Conservation (phyloP, 2,329 filamentous ascomycete species). For the Arthroderma uncinatum region DNA sequence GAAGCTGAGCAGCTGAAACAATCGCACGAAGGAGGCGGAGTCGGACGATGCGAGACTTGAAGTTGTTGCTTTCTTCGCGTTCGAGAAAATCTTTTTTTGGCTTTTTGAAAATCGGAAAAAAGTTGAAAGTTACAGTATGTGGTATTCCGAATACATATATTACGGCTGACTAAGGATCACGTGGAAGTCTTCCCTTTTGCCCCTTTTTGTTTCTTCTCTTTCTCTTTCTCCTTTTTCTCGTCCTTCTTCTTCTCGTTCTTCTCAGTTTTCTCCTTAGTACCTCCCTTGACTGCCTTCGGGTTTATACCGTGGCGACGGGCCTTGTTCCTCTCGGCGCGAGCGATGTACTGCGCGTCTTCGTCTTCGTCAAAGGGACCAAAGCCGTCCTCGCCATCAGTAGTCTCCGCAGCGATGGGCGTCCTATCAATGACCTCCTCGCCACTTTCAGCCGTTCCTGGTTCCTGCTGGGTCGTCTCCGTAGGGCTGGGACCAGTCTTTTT, state of each 20-base stretch:
- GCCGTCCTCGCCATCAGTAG: slow-evolving; percentile 33
- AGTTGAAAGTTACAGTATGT: neutral
- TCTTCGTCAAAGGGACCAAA: slow-evolving; percentile 68
- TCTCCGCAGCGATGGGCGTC: slow-evolving; percentile 49
- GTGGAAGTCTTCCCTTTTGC: neutral
- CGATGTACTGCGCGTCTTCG: slow-evolving; percentile 59
- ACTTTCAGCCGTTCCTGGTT: slow-evolving; percentile 22
- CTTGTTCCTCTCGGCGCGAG: slow-evolving; percentile 60
- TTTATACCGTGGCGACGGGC: slow-evolving; percentile 65
- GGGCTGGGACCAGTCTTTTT: slow-evolving; percentile 79
- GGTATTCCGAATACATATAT: slow-evolving; percentile 4
- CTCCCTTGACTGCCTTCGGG: slow-evolving; percentile 44
- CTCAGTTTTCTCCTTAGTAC: slow-evolving; percentile 15
- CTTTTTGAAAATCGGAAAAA: neutral
- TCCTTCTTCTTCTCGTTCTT: slow-evolving; percentile 16
- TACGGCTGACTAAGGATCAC: slow-evolving; percentile 1
- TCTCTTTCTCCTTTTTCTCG: slow-evolving; percentile 8
- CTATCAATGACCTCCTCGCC: slow-evolving; percentile 51
- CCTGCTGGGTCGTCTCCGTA: slow-evolving; percentile 15
- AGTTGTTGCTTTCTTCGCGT: neutral
- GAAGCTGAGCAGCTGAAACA: neutral
- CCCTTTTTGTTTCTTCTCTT: slow-evolving; percentile 12
- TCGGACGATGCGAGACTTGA: neutral
- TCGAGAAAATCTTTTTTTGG: neutral
- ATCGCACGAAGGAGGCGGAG: neutral